Evolutionary conservation across 306 rosid species (phyloP).

Genomic region (Vigna unguiculata): DNA sequence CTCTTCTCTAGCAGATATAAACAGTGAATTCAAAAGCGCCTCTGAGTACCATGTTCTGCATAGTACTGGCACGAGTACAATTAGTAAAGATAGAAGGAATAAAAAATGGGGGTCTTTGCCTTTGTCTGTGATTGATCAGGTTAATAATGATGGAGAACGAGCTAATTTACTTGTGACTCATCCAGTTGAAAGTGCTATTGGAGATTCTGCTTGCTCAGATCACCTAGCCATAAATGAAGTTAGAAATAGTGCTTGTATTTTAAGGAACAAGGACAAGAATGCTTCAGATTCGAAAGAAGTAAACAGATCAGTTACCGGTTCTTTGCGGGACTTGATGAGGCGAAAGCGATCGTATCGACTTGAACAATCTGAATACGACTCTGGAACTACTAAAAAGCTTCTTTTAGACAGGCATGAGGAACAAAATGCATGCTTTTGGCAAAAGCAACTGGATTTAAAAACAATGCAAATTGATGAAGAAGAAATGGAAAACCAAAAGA

Average conservation of each 20-base stretch:
- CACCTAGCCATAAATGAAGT: conserved; percentile 44
- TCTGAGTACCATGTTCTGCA: conserved; percentile 46
- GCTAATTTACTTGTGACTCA: conserved; percentile 34
- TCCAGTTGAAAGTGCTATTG: conserved; percentile 44
- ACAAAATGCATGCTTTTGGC: conserved; percentile 43
- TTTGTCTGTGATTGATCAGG: conserved; percentile 50
- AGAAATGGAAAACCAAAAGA: conserved; percentile 42
- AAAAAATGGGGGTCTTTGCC: conserved; percentile 80
- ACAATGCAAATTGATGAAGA: conserved; percentile 41
- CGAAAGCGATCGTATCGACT: conserved; percentile 66
- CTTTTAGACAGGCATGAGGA: conserved; percentile 50
- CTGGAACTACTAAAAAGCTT: conserved; percentile 51
- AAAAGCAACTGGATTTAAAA: conserved; percentile 47
- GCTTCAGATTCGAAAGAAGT: conserved; percentile 49
- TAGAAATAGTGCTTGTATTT: conserved; percentile 43
- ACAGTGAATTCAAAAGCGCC: conserved; percentile 47
- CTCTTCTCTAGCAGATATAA: conserved; percentile 48
- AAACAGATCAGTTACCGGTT: conserved; percentile 53
- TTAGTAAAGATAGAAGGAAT: conserved; percentile 55
- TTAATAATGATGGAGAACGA: conserved; percentile 42
- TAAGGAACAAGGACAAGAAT: conserved; percentile 44
- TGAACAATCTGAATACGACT: conserved; percentile 54
- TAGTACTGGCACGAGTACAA: conserved; percentile 46
- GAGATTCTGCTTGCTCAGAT: conserved; percentile 48
- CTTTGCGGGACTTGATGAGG: conserved; percentile 94